Evolutionary conservation across 2,329 filamentous ascomycete genomes (phyloP), one percentile per base, ranked within the genome.

Genomic region (Thielaviopsis euricoi): DNA sequence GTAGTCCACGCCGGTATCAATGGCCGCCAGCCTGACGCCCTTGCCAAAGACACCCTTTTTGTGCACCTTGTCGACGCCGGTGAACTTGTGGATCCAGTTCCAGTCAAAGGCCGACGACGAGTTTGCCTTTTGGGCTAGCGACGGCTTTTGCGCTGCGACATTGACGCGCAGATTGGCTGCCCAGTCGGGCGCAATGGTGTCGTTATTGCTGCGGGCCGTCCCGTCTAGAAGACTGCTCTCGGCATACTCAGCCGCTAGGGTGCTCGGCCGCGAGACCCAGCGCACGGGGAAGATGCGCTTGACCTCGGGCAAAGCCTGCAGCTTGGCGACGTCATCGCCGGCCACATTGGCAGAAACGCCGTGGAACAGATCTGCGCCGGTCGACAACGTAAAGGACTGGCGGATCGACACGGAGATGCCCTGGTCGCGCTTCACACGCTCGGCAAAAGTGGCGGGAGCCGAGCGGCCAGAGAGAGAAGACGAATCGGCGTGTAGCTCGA

Each of bases 1-100:
- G 64, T 83, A 85, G 64, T 85, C 82, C 50, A 82, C 51, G 0
- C 71, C 71, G 0, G 71, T 71, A 55, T 72, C 71, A 46, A 72
- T 67, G 33, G 72, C 64, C 7, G 71, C 71, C 26, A 73, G 64
- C 33, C 64, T 71, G 17, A 65, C 67, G 1, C 70, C 71, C 50
- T 68, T 68, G 2, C 71, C 71, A 13, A 66, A 63, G 12, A 71
- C 67, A 1, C 71, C 71, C 19, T 63, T 62, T 22, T 64, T 62
- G 48, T 73, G 71, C 1, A 72, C 65, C 55, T 63, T 67, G 25
- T 70, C 67, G 1, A 73, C 71, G 2, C 70, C 70, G 13, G 71
- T 73, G 65, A 68, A 70, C 15, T 66, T 65, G 51, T 71, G 70
- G 5, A 58, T 2, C 50, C 51, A 58, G 19, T 58, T 58, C 56